Base-by-base conservation (phyloP, 345 rosid species). In the Camelina laxa region DNA sequence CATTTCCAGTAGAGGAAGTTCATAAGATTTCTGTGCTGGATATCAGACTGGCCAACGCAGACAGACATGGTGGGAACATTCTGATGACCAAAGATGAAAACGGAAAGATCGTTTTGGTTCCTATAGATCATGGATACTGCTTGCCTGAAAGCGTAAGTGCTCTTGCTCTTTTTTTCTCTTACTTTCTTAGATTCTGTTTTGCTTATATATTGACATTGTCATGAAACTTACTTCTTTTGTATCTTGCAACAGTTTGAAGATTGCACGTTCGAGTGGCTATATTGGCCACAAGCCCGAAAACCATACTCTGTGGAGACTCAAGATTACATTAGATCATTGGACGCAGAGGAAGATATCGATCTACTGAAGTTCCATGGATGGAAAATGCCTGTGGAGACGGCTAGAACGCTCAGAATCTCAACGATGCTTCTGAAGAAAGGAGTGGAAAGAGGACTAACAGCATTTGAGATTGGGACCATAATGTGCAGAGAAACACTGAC, bases 71-170 rank as follows among this genome's bases (percentile, higher is more conserved):
- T 50, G 98, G 98, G 56, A 92, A 92, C 68, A 90, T 92, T 74
- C 75, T 92, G 72, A 60, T 85, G 79, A 80, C 80, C 62, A 85
- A 80, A 61, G 85, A 84, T 64, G 82, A 80, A 53, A 77, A 82
- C 6, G 93, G 89, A 17, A 73, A 67, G 4, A 69, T 69, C 19
- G 80, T 68, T 74, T 85, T 92, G 70, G 76, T 84, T 72, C 98
- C 98, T 13, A 89, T 92, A 31, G 96, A 92, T 72, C 98, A 92
- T 82, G 98, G 98, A n/a, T 92, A 92, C 72, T 90, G 96, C 83
- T 80, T 92, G 79, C 98, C 98, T 53, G 89, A 89, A 68, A 90
- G 80, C 16, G 98, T 92, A 74, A 87, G 95, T 22, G 0, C 38
- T 38, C 13, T 10, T 35, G 19, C 19, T 49, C 2, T 56, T 33